These are phyloP conservation scores for Ustilago trichophora DNA, from an alignment of 1,284 basidiomycete species.

Conservation along the genomic window DNA sequence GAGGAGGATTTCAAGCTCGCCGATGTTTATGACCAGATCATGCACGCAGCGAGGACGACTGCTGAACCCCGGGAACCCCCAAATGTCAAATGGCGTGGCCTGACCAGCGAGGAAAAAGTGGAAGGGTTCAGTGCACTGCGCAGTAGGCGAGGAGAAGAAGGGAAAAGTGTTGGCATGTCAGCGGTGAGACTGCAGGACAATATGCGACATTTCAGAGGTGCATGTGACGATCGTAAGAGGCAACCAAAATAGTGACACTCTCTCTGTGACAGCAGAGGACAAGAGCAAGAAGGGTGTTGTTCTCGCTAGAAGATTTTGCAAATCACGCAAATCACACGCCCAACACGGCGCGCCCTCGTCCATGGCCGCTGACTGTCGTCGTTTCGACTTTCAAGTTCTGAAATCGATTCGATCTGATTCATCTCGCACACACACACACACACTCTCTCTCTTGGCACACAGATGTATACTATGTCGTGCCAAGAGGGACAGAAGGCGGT, in stretches of 20 bases:
- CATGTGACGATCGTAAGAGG: slow-evolving; percentile 32
- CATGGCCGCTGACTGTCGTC: no score
- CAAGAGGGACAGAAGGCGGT: no score
- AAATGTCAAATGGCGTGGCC: no score
- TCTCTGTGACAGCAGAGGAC: background rate
- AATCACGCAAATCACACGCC: slow-evolving; percentile 6
- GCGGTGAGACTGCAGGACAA: background rate
- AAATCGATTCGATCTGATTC: no score
- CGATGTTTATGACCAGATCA: background rate
- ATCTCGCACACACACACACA: no score
- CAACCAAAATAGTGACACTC: background rate
- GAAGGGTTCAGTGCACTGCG: no score
- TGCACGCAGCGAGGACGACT: no score
- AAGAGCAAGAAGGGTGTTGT: slow-evolving; percentile 6
- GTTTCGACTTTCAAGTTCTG: no score
- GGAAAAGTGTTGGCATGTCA: background rate
- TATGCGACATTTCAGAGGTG: slow-evolving; percentile 19
- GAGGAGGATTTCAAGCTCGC: background rate
- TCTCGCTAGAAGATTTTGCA: slow-evolving; percentile 10
- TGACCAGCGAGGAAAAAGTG: background rate
- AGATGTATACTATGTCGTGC: no score
- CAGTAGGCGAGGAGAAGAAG: background rate
- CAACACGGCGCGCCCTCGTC: background rate
- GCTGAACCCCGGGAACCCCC: no score
- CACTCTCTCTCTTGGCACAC: no score